These are phyloP conservation scores for Cutaneotrichosporon cutaneum DNA, from an alignment of 1,284 basidiomycete species.

Conservation along the genomic window DNA sequence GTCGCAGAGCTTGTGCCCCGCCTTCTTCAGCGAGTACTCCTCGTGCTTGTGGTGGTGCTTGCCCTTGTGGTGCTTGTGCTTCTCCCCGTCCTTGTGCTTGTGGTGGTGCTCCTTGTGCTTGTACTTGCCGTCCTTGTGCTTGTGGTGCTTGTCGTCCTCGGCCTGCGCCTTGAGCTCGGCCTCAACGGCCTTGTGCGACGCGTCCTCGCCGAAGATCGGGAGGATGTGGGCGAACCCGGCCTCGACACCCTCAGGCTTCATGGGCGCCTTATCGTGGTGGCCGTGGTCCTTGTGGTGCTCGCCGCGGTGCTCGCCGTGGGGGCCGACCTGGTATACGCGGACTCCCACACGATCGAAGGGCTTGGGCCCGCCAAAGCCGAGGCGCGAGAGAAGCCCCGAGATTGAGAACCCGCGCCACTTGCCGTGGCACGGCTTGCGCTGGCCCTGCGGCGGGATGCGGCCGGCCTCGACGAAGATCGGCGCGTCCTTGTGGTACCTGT, in stretches of 20 bases:
- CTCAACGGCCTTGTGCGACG: neutral
- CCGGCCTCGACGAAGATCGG: constrained; percentile 3
- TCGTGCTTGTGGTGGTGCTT: constrained; percentile 9
- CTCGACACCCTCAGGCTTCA: constrained; percentile 8
- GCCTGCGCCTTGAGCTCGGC: neutral
- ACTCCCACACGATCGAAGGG: too few relatives aligned
- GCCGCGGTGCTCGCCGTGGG: constrained; percentile 1
- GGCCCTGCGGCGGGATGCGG: neutral
- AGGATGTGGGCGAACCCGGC: neutral
- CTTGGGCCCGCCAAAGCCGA: neutral
- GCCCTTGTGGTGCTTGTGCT: constrained; percentile 5
- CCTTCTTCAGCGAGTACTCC: neutral
- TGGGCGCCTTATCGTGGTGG: constrained; percentile 4
- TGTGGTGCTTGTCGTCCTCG: neutral
- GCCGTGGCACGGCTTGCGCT: neutral
- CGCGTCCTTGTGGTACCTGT: neutral
- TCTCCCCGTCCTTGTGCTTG: constrained; percentile 1
- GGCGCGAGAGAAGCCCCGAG: neutral
- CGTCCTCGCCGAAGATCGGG: constrained; percentile 4
- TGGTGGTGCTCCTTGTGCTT: neutral
- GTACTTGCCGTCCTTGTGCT: constrained; percentile 9
- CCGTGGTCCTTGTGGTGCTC: constrained; percentile 6
- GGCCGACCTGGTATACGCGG: too few relatives aligned
- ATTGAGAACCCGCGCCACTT: neutral
- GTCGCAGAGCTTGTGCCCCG: constrained; percentile 6